phyloP scores from a whole-genome alignment of 768 basidiomycete species.

The Kondoa malvinella region DNA sequence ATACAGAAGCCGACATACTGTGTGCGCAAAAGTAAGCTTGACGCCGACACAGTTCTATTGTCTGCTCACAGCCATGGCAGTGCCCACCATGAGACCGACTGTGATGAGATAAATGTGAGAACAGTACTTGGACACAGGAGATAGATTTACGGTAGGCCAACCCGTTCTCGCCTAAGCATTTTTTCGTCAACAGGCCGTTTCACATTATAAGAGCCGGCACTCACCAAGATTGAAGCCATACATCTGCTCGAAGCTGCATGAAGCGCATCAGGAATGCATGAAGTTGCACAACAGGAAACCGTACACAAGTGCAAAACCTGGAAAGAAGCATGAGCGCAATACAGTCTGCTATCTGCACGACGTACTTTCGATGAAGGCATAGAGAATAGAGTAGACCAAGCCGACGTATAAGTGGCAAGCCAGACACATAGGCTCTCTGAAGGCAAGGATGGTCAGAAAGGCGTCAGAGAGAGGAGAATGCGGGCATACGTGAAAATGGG shows the following conservation, averaged over 20 bases:
- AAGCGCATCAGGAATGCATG: too few relatives aligned
- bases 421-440: slow-evolving; percentile 15
- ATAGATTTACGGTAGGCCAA: slow-evolving; percentile 8
- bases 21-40: too few relatives aligned
- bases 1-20: slow-evolving; percentile 14
- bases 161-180: slow-evolving; percentile 5
- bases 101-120: slow-evolving; percentile 11
- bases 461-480: too few relatives aligned
- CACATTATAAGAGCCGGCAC: too few relatives aligned
- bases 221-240: slow-evolving; percentile 19
- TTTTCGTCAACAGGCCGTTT: neutral
- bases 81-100: too few relatives aligned
- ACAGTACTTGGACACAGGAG: neutral
- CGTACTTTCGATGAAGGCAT: neutral
- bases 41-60: too few relatives aligned
- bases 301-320: too few relatives aligned
- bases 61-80: too few relatives aligned
- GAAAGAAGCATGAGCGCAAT: too few relatives aligned
- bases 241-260: neutral
- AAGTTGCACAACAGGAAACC: too few relatives aligned
- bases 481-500: too few relatives aligned
- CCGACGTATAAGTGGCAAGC: slow-evolving; percentile 14
- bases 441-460: neutral
- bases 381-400: slow-evolving; percentile 18
- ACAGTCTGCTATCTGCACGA: too few relatives aligned